Percentiles rank a stretch among this genome's conserved stretches.
Evolutionary conservation across 139 green algal species (phyloP).

Genomic region (Chlamydomonas incerta): DNA sequence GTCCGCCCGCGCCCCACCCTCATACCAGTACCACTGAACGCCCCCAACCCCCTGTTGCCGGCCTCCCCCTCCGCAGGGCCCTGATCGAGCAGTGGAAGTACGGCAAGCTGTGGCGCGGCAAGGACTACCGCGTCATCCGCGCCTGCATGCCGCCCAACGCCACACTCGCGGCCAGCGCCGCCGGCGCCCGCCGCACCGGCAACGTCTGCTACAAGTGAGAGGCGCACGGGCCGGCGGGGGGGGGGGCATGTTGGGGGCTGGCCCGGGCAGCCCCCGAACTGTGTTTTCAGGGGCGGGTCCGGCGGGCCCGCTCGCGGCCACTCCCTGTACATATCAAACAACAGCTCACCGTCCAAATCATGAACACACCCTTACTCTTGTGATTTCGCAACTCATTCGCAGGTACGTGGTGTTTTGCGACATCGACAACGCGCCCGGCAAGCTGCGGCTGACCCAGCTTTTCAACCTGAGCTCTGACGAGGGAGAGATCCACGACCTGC

Average conservation of each 20-base stretch:
- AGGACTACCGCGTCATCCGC: conserved; percentile 25
- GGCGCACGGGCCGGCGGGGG: too few relatives aligned
- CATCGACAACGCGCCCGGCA: neutral
- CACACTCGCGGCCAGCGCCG: neutral
- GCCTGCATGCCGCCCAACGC: conserved; percentile 15
- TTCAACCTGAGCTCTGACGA: conserved; percentile 26
- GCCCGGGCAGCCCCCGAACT: too few relatives aligned
- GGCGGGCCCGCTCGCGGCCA: too few relatives aligned
- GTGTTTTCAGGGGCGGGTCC: too few relatives aligned
- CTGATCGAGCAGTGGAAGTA: neutral
- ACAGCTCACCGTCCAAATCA: too few relatives aligned
- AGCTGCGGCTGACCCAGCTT: neutral
- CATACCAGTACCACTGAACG: too few relatives aligned
- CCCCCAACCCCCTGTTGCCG: too few relatives aligned
- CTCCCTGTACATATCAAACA: too few relatives aligned
- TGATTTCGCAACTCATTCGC: too few relatives aligned
- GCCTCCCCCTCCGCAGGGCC: neutral
- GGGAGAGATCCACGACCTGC: neutral
- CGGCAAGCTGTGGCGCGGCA: neutral
- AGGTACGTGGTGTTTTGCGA: conserved; percentile 28
- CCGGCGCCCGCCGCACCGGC: neutral
- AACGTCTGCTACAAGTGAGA: conserved; percentile 8
- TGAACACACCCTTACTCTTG: too few relatives aligned
- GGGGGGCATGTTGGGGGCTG: too few relatives aligned
- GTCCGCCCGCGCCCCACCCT: too few relatives aligned